These are phyloP conservation scores for Kurtzmaniella fragi DNA, from an alignment of 805 yeast genomes.

Conservation along the genomic window DNA sequence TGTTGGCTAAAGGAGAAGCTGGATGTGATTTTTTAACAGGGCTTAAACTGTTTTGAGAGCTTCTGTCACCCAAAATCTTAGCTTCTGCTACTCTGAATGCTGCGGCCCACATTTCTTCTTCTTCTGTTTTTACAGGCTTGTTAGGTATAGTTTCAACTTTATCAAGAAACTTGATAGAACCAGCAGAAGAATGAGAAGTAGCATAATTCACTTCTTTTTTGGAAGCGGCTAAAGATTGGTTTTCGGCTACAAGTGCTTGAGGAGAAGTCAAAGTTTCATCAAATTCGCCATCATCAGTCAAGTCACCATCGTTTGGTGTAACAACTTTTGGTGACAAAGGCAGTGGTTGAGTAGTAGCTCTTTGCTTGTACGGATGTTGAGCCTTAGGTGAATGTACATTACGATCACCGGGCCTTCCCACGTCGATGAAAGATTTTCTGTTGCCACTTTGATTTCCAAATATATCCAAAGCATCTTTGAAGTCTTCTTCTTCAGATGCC, in stretches of 20 bases:
- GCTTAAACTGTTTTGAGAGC: not conserved
- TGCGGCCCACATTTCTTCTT: constrained; percentile 49
- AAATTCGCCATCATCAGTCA: too few species aligned
- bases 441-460: not conserved
- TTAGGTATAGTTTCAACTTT: constrained; percentile 29
- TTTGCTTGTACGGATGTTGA: constrained; percentile 1
- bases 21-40: too few species aligned
- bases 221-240: too few species aligned
- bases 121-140: constrained; percentile 12
- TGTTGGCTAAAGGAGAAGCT: too few species aligned
- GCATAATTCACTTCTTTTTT: too few species aligned
- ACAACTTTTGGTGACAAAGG: too few species aligned
- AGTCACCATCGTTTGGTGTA: too few species aligned
- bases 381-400: too few species aligned
- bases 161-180: constrained; percentile 34
- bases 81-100: constrained; percentile 54
- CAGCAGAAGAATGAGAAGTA: constrained; percentile 17
- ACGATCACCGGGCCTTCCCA: not conserved
- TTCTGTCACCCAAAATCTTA: constrained; percentile 47
- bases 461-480: constrained; percentile 5
- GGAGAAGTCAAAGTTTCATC: too few species aligned
- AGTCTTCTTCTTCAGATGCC: constrained; percentile 6
- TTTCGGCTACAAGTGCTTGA: too few species aligned
- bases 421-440: constrained; percentile 3
- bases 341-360: too few species aligned